Percentiles rank a stretch among this genome's conserved stretches.
phyloP scores from a whole-genome alignment of 768 basidiomycete species.

The Cystoderma amianthinum region DNA sequence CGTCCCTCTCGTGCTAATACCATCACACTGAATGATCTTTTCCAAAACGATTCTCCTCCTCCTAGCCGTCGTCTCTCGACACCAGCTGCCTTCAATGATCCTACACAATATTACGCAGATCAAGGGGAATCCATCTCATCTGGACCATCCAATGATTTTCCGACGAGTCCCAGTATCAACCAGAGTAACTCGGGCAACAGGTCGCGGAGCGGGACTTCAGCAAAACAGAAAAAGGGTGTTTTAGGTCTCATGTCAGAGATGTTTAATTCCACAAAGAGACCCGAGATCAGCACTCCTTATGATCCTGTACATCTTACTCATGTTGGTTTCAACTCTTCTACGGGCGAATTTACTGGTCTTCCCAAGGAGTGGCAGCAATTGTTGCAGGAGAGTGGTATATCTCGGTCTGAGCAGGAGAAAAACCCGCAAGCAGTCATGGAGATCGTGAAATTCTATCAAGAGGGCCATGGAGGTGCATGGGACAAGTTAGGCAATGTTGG shows the following conservation, averaged over 20 bases:
- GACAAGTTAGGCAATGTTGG: slow-evolving; percentile 73
- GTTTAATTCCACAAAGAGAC: slow-evolving; percentile 68
- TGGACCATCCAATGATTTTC: slow-evolving; percentile 21
- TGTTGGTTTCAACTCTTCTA: slow-evolving; percentile 98
- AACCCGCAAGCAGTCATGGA: slow-evolving; percentile 98
- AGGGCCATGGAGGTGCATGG: slow-evolving; percentile 76
- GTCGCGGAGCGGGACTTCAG: slow-evolving; percentile 41
- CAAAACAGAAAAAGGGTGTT: slow-evolving; percentile 59
- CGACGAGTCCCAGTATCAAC: slow-evolving; percentile 11
- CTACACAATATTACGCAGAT: slow-evolving; percentile 38
- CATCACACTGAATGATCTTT: slow-evolving; percentile 71
- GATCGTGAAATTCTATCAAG: slow-evolving; percentile 98
- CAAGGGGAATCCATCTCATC: slow-evolving; percentile 33
- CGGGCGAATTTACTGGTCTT: slow-evolving; percentile 95
- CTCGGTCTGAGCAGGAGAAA: slow-evolving; percentile 90
- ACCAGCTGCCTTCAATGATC: slow-evolving; percentile 27
- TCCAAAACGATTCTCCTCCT: slow-evolving; percentile 33
- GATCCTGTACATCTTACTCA: slow-evolving; percentile 99
- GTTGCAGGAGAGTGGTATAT: slow-evolving; percentile 92
- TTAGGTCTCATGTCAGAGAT: slow-evolving; percentile 66
- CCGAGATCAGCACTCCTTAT: slow-evolving; percentile 95
- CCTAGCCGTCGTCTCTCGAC: slow-evolving; percentile 46
- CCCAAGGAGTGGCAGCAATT: slow-evolving; percentile 99
- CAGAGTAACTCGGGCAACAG: slow-evolving; percentile 19
- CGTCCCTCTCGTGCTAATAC: slow-evolving; percentile 84